Percentiles rank a stretch among this genome's conserved stretches.
These are phyloP conservation scores for Fusarium sp. DNA, from an alignment of 2,329 filamentous ascomycete genomes.

Conservation along the genomic window DNA sequence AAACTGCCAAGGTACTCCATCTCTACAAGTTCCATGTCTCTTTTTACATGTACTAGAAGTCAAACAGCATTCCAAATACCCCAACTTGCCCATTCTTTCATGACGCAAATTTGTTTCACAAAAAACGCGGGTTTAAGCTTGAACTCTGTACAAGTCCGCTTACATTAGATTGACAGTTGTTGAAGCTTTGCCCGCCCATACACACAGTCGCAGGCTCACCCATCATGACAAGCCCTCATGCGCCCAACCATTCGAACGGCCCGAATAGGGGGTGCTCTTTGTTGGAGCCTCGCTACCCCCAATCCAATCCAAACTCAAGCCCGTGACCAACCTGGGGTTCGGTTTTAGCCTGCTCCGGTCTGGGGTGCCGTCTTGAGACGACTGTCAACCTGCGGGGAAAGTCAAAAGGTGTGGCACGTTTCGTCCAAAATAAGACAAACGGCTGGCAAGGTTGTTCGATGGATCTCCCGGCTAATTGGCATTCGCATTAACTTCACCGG, in stretches of 20 bases:
- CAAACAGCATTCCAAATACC: conserved; percentile 3
- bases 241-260: conserved; percentile 35
- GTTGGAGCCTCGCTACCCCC: conserved; percentile 26
- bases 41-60: background rate
- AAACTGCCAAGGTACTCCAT: background rate
- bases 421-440: conserved; percentile 22
- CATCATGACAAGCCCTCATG: conserved; percentile 22
- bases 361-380: conserved; percentile 25
- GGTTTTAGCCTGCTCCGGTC: conserved; percentile 33
- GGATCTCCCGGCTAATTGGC: conserved; percentile 35
- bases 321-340: conserved; percentile 28
- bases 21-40: background rate
- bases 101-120: background rate
- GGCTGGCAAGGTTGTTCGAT: conserved; percentile 28
- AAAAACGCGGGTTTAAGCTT: conserved; percentile 2
- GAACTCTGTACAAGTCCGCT: background rate
- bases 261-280: conserved; percentile 41
- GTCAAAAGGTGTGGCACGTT: conserved; percentile 41
- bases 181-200: background rate
- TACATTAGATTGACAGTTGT: conserved; percentile 8
- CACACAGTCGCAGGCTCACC: conserved; percentile 10
- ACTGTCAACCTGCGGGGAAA: conserved; percentile 44
- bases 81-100: conserved; percentile 2
- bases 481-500: conserved; percentile 8
- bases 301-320: conserved; percentile 25